These are phyloP conservation scores for Kuraishia cidri DNA, from an alignment of 805 yeast species.

Conservation along the genomic window DNA sequence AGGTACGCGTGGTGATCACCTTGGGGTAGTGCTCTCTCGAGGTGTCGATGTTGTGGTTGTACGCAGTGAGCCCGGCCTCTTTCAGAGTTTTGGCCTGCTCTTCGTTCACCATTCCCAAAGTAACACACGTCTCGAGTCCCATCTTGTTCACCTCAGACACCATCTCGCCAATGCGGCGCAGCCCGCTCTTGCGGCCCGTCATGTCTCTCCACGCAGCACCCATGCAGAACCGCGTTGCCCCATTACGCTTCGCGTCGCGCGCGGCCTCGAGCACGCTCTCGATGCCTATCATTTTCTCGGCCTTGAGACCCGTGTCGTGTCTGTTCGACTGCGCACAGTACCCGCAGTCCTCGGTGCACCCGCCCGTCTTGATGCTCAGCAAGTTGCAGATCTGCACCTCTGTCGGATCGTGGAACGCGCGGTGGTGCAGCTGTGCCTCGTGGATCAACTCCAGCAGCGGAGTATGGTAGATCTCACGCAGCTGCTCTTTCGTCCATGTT, in stretches of 20 bases:
- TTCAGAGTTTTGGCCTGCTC: constrained; percentile 53
- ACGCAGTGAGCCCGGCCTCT: constrained; percentile 72
- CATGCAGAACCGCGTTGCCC: constrained; percentile 74
- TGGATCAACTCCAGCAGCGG: constrained; percentile 57
- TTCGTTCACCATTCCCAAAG: constrained; percentile 67
- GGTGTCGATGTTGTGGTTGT: constrained; percentile 76
- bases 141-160: constrained; percentile 52
- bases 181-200: constrained; percentile 65
- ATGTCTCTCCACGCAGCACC: constrained; percentile 89
- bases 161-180: constrained; percentile 57
- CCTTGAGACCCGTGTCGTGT: constrained; percentile 63
- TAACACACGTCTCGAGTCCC: constrained; percentile 73
- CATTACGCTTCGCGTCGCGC: constrained; percentile 53
- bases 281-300: constrained; percentile 51
- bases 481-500: constrained; percentile 53
- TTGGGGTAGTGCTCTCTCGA: constrained; percentile 69
- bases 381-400: constrained; percentile 72
- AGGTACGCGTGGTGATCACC: constrained; percentile 62
- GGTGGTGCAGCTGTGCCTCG: constrained; percentile 56
- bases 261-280: constrained; percentile 64
- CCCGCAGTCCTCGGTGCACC: constrained; percentile 76
- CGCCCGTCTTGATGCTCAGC: constrained; percentile 70
- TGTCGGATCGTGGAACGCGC: constrained; percentile 56
- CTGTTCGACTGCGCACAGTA: constrained; percentile 73
- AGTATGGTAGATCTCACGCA: constrained; percentile 50